A percentile compares a stretch with the other conserved stretches of the same genome.
These are phyloP conservation scores for Apodospora peruviana DNA, from an alignment of 495 filamentous ascomycete species.

Conservation along the genomic window DNA sequence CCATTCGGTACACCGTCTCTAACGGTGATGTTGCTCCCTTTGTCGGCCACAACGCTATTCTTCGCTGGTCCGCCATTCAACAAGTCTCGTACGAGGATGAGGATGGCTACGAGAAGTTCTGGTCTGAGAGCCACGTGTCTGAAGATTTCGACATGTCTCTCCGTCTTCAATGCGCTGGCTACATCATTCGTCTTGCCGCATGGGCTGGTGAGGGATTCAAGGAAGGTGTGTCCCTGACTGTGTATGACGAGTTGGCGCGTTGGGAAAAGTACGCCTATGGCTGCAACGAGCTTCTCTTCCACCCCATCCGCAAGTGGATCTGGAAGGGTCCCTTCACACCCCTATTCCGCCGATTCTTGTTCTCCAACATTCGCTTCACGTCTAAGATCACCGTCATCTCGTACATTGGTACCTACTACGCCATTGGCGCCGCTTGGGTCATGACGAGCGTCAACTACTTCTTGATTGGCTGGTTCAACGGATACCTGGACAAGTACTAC, in stretches of 20 bases:
- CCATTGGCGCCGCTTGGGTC: conserved; percentile 73
- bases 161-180: conserved; percentile 65
- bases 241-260: conserved; percentile 76
- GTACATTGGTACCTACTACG: conserved; percentile 86
- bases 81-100: conserved; percentile 64
- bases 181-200: conserved; percentile 67
- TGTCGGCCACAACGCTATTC: conserved; percentile 72
- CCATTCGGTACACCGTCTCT: conserved; percentile 70
- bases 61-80: conserved; percentile 75
- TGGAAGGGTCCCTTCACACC: conserved; percentile 66
- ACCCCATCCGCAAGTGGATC: conserved; percentile 61
- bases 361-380: conserved; percentile 67
- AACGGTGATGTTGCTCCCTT: conserved; percentile 83
- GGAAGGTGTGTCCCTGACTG: conserved; percentile 77
- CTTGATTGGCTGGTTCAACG: conserved; percentile 69
- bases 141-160: conserved; percentile 87
- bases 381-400: conserved; percentile 77
- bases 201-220: conserved; percentile 75
- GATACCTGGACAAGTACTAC: conserved; percentile 69
- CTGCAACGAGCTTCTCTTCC: conserved; percentile 79
- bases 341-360: conserved; percentile 65
- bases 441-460: conserved; percentile 76
- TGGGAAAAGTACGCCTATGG: conserved; percentile 89
- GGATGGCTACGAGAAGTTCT: conserved; percentile 71
- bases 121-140: conserved; percentile 77